phyloP scores from a whole-genome alignment of 192 early-diverging fungal genomes.

The Diversispora epigaea region DNA sequence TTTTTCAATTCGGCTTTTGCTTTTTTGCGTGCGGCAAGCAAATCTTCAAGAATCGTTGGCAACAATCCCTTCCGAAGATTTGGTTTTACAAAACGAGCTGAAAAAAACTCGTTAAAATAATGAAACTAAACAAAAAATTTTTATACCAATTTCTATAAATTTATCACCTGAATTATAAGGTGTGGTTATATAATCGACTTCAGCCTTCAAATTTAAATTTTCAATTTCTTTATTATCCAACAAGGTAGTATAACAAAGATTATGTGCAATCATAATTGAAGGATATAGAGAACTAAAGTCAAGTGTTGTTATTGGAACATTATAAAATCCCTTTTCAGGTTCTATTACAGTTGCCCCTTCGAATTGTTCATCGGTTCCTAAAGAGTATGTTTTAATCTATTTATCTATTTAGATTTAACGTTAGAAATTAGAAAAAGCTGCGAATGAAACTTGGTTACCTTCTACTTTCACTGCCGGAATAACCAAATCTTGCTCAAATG shows the following conservation, averaged over 20 bases:
- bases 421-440: not conserved
- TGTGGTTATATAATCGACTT: slow-evolving; percentile 84
- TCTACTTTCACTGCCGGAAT: slow-evolving; percentile 86
- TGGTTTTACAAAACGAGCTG: slow-evolving; percentile 85
- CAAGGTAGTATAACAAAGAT: slow-evolving; percentile 95
- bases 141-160: not conserved
- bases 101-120: not conserved
- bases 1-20: slow-evolving; percentile 94
- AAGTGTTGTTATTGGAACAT: slow-evolving; percentile 93
- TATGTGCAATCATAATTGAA: slow-evolving; percentile 99
- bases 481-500: slow-evolving; percentile 75
- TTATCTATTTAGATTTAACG: not conserved
- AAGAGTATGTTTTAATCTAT: not conserved
- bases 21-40: slow-evolving; percentile 87
- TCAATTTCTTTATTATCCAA: slow-evolving; percentile 59
- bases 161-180: slow-evolving; percentile 73
- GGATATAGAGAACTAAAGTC: slow-evolving; percentile 99
- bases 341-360: slow-evolving; percentile 98
- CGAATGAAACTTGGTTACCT: slow-evolving; percentile 42
- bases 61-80: slow-evolving; percentile 76
- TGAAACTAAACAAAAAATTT: not conserved
- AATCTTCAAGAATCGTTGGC: slow-evolving; percentile 85
- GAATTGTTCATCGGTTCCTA: slow-evolving; percentile 82
- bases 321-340: slow-evolving; percentile 89
- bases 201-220: slow-evolving; percentile 64